phyloP scores from a whole-genome alignment of 1,139 yeast genomes.

The Pichia sp. region DNA sequence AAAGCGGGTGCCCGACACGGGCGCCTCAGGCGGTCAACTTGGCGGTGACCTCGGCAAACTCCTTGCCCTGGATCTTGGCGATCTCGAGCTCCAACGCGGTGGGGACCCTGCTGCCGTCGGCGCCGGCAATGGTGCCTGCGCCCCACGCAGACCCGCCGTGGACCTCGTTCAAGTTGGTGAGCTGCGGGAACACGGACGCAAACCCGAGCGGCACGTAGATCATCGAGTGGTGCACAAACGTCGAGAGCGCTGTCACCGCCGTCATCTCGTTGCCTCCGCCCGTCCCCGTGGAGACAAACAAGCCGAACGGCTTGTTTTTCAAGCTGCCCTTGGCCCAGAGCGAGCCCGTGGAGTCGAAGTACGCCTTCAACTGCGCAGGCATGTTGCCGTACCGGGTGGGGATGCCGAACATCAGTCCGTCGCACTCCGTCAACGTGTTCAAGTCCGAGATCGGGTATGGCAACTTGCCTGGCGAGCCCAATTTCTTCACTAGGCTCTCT shows the following conservation, averaged over 20 bases:
- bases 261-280: constrained; percentile 87
- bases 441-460: constrained; percentile 61
- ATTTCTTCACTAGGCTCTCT: constrained; percentile 50
- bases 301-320: constrained; percentile 71
- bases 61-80: constrained; percentile 60
- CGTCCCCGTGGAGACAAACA: constrained; percentile 75
- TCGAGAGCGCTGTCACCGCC: constrained; percentile 58
- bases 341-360: constrained; percentile 81
- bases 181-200: constrained; percentile 53
- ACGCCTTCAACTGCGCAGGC: constrained; percentile 78
- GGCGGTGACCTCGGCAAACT: constrained; percentile 43
- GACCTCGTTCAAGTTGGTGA: constrained; percentile 59
- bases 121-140: constrained; percentile 76
- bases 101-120: constrained; percentile 76
- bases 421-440: constrained; percentile 56
- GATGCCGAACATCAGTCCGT: constrained; percentile 73
- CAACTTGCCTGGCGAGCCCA: constrained; percentile 67
- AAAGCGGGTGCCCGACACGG: neutral
- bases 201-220: constrained; percentile 79
- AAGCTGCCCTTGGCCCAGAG: constrained; percentile 76
- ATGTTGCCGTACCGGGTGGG: constrained; percentile 81
- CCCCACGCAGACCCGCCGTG: constrained; percentile 91
- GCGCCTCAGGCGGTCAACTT: constrained; percentile 14
- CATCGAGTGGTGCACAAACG: constrained; percentile 75
- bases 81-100: constrained; percentile 59